These are phyloP conservation scores for Monosporascus sp. DNA, from an alignment of 2,329 filamentous ascomycete species.

Conservation along the genomic window DNA sequence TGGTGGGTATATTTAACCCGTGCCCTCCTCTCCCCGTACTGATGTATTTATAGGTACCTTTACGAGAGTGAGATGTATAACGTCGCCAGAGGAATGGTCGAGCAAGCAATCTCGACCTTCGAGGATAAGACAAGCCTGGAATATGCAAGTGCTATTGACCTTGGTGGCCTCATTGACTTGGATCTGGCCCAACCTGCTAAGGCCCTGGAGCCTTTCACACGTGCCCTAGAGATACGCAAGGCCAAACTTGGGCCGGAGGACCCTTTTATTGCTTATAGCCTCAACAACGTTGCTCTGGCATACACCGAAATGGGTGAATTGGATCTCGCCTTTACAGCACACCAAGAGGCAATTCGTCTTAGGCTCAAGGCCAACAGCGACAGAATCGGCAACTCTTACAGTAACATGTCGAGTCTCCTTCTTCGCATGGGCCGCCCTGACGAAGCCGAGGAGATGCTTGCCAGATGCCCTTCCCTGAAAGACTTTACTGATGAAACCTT, in stretches of 20 bases:
- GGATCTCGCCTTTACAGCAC: constrained; percentile 21
- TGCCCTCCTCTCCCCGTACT: not conserved
- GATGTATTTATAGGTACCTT: constrained; percentile 21
- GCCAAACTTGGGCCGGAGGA: constrained; percentile 16
- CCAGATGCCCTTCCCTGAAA: constrained; percentile 27
- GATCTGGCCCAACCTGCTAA: constrained; percentile 19
- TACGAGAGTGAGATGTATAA: constrained; percentile 27
- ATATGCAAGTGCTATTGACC: constrained; percentile 25
- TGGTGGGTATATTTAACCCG: constrained; percentile 12
- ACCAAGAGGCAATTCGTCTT: constrained; percentile 27
- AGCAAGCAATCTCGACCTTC: constrained; percentile 18
- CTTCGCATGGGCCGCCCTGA: constrained; percentile 29
- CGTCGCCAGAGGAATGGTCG: constrained; percentile 17
- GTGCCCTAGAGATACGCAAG: constrained; percentile 19
- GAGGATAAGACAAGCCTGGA: constrained; percentile 17
- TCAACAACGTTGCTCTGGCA: constrained; percentile 28
- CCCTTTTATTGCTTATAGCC: constrained; percentile 23
- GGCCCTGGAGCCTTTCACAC: constrained; percentile 19
- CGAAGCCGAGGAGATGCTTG: constrained; percentile 30
- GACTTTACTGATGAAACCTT: constrained; percentile 33
- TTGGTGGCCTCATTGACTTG: constrained; percentile 27
- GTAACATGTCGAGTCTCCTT: constrained; percentile 31
- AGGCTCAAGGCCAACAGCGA: constrained; percentile 24
- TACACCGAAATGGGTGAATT: constrained; percentile 29
- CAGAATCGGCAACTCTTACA: constrained; percentile 33